These are phyloP conservation scores for Trichoderma semiorbis DNA, from an alignment of 2,329 filamentous ascomycete genomes.

Conservation along the genomic window DNA sequence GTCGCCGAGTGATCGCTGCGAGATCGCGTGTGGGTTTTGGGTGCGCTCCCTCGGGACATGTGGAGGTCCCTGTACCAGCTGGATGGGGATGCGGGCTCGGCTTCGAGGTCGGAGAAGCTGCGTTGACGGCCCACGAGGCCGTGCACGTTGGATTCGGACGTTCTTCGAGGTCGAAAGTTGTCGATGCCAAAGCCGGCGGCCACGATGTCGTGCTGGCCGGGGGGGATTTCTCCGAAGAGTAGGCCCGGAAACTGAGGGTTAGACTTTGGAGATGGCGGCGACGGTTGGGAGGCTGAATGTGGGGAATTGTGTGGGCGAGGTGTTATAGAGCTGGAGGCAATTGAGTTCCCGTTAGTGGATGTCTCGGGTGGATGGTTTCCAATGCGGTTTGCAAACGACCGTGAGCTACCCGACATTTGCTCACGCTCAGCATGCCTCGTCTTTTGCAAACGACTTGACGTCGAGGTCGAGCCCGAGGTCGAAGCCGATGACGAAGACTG, in stretches of 20 bases:
- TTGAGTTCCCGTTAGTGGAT: conserved; percentile 32
- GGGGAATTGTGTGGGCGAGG: conserved; percentile 31
- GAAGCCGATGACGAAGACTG: conserved; percentile 19
- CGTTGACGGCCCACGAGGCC: conserved; percentile 49
- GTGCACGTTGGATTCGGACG: conserved; percentile 67
- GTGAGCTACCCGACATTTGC: conserved; percentile 50
- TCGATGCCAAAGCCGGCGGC: conserved; percentile 61
- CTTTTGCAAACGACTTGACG: conserved; percentile 40
- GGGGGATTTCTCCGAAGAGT: conserved; percentile 71
- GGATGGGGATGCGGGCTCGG: conserved; percentile 61
- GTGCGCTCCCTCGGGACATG: conserved; percentile 24
- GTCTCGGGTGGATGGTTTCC: conserved; percentile 7
- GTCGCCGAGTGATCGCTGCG: conserved; percentile 57
- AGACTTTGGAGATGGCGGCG: conserved; percentile 33
- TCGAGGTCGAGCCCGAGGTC: conserved; percentile 21
- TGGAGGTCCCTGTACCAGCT: conserved; percentile 57
- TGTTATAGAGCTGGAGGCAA: conserved; percentile 36
- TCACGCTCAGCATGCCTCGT: conserved; percentile 48
- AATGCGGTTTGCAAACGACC: conserved; percentile 54
- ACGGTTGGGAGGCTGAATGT: conserved; percentile 34
- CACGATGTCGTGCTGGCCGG: conserved; percentile 52
- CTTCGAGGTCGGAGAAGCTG: conserved; percentile 54
- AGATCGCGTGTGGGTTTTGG: conserved; percentile 45
- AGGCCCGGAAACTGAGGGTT: conserved; percentile 47
- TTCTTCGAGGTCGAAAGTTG: conserved; percentile 52